Evolutionary conservation across 2,329 filamentous ascomycete genomes (phyloP).

Genomic region (Verticillium alfalfae): DNA sequence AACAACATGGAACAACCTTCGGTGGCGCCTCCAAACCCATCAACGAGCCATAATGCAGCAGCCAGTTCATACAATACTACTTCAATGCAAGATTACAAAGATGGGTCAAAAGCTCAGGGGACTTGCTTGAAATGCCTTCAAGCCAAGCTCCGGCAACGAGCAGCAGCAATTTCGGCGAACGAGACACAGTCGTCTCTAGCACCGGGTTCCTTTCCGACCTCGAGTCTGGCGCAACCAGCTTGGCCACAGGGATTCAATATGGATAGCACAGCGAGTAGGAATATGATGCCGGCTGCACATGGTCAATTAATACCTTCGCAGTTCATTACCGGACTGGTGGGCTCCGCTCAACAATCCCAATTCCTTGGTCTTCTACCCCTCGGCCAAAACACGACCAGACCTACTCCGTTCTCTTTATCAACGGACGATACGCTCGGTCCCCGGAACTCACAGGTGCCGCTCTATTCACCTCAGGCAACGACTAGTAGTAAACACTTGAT

Average conservation of each 20-base stretch:
- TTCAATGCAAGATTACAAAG: background rate
- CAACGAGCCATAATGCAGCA: background rate
- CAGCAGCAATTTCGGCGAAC: conserved; percentile 1
- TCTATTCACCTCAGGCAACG: conserved; percentile 15
- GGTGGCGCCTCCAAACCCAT: background rate
- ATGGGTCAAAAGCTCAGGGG: background rate
- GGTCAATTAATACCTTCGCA: background rate
- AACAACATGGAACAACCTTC: background rate
- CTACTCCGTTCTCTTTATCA: background rate
- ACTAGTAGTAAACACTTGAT: conserved; percentile 32
- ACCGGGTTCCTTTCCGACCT: background rate
- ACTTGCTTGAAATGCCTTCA: conserved; percentile 10
- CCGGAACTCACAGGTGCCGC: background rate
- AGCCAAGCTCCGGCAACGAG: conserved; percentile 7
- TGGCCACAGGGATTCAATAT: background rate
- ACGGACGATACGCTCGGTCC: background rate
- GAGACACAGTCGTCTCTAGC: background rate
- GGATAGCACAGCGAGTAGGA: background rate
- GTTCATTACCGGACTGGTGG: background rate
- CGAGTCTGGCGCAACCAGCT: background rate
- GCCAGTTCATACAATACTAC: background rate
- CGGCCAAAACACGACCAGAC: background rate
- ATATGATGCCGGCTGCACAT: background rate
- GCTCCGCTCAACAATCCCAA: background rate
- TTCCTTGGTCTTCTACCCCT: background rate